phyloP scores from a whole-genome alignment of 1,284 basidiomycete species.

The Ganoderma lingzhi region DNA sequence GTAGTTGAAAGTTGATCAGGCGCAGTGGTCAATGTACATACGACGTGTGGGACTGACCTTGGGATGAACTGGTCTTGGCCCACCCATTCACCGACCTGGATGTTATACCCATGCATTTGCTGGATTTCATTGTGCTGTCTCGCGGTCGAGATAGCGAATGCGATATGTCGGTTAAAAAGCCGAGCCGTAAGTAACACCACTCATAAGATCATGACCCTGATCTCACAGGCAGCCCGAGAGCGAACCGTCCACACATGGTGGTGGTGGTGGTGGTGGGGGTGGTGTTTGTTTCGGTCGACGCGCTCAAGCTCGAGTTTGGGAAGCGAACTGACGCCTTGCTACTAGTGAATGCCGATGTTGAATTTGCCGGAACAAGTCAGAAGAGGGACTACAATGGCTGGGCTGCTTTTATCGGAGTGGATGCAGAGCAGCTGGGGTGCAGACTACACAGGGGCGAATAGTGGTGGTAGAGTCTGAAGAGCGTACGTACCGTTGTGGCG shows the following conservation, averaged over 20 bases:
- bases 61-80: conserved; percentile 65
- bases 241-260: conserved; percentile 71
- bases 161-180: neutral
- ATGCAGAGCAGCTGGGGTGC: neutral
- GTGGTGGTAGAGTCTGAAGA: neutral
- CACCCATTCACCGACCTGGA: conserved; percentile 67
- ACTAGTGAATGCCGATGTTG: neutral
- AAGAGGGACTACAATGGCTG: too few relatives aligned
- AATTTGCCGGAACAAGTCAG: too few relatives aligned
- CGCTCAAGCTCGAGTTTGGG: neutral
- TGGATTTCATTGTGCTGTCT: conserved; percentile 49
- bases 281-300: neutral
- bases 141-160: neutral
- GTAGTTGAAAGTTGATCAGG: neutral
- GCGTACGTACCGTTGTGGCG: neutral
- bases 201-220: neutral
- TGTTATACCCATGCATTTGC: conserved; percentile 49
- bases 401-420: too few relatives aligned
- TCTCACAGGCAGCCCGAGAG: conserved; percentile 58
- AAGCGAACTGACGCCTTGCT: neutral
- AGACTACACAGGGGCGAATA: neutral
- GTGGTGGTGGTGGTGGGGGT: too few relatives aligned
- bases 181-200: neutral
- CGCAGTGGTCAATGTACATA: neutral
- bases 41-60: conserved; percentile 33